Base-by-base conservation (phyloP, 306 rosid species). In the Prosopis cineraria region DNA sequence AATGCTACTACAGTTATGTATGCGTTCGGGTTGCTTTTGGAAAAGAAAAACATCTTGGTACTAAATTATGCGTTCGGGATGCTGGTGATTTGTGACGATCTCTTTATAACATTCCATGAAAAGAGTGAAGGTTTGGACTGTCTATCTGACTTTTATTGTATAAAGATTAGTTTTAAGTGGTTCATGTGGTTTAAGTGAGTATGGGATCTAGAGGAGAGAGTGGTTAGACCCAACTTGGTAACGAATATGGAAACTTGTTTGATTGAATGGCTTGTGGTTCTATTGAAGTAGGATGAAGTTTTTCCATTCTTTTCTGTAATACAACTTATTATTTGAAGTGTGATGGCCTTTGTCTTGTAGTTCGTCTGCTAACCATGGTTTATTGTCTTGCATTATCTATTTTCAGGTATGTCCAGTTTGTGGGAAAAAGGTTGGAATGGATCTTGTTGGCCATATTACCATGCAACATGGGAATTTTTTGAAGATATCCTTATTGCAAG, bases 381-480 rank as follows among this genome's bases (percentile, higher is more conserved):
- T 13, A 56, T 29, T 68, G 5, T 20, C 43, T 33, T 33, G 73
- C 22, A 9, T 73, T 84, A 55, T 24, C 31, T 80, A 12, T 60
- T 68, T 78, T 74, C 93, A 94, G 98, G 91, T 89, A 31, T 94
- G 98, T 80, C 97, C 97, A 5, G 86, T 93, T 64, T 94, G 97
- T 59, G 85, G 84, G 0, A 86, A 84, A 77, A 89, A 79, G 82
- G 96, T 89, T 68, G 97, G 97, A 74, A 45, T 82, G 83, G 92
- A 89, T 85, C 80, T 94, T 24, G 96, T 90, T 53, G 87, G 87
- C 65, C 98, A 94, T 78, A 55, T 90, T 74, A 92, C 96, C 34
- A 85, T 83, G 3, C 98, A 92, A 20, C 98, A 94, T 75, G 93
- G 91, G 78, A 90, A 85, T 58, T 85, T 94, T 39, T 83, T 94